Base-by-base conservation (phyloP, 2,329 filamentous ascomycete genomes). In the Phyllosticta paracitricarpa region DNA sequence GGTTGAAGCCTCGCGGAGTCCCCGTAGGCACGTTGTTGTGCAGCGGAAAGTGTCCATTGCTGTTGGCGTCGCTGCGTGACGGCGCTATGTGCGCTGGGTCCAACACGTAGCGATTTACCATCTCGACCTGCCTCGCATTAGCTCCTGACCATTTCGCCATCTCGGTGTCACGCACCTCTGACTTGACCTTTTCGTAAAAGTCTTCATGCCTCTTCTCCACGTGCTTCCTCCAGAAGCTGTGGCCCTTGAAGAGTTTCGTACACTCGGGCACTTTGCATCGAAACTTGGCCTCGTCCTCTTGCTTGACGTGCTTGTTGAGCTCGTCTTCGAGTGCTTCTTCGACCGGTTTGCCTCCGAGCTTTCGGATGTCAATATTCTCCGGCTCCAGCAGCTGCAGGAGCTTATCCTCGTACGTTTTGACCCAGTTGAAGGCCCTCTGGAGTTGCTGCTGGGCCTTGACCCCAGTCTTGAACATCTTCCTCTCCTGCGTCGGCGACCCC, bases 351-450 rank as follows among this genome's bases (percentile, higher is more conserved):
- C 94, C 94, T 57, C 95, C 94, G 26, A 97, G 83, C 76, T 97
- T 97, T 72, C 86, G 86, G 52, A 97, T 79, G 70, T 97, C 91
- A 25, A 89, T 89, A 57, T 87, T 86, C 60, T 94, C 89, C 0
- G 94, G 94, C 66, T 97, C 93, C 14, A 99, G 81, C 55, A 97
- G 89, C 72, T 97, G 92, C 71, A 90, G 80, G 58, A 99, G 82
- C 77, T 99, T 99, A 71, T 99, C 94, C 72, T 99, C 94, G 69
- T 96, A 99, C 0, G 94, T 97, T 78, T 89, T 95, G 63, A 99
- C 95, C 94, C 95, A 99, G 71, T 97, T 99, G 78, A 91, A 97
- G 0, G 94, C 94, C 62, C 92, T 88, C 69, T 95, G 89, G 14
- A 97, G 84, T 72, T 97, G 94, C 72, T 95, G 91, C 69, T 96